A percentile compares a stretch with the other conserved stretches of the same genome.
Conservation (phyloP, 805 yeast species). For the Sugiyamaella floridensis region DNA sequence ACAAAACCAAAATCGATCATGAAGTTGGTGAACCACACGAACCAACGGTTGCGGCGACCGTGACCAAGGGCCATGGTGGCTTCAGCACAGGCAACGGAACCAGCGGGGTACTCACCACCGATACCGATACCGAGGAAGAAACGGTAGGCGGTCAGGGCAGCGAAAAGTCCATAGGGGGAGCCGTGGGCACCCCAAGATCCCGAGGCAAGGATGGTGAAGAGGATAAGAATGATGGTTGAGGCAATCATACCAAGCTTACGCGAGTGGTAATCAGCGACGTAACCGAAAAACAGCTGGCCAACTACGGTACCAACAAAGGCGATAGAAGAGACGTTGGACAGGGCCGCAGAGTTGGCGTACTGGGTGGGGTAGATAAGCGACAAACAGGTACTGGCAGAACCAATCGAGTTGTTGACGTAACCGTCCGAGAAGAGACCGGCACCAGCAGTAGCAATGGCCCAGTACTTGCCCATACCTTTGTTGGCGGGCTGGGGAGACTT, state of each 20-base stretch:
- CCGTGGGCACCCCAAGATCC: conserved; percentile 82
- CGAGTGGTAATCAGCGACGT: conserved; percentile 68
- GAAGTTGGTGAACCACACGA: conserved; percentile 79
- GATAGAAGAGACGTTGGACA: conserved; percentile 74
- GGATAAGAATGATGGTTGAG: conserved; percentile 66
- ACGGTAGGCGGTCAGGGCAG: conserved; percentile 77
- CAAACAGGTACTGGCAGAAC: conserved; percentile 69
- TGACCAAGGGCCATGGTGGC: conserved; percentile 70
- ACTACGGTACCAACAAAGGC: conserved; percentile 89
- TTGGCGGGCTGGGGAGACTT: not conserved
- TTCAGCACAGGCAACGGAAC: conserved; percentile 90
- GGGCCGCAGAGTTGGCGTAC: conserved; percentile 59
- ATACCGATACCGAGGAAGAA: conserved; percentile 86
- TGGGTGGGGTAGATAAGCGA: conserved; percentile 55
- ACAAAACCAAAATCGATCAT: conserved; percentile 89
- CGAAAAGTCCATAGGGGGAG: conserved; percentile 66
- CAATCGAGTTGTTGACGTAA: conserved; percentile 77
- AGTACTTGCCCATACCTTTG: conserved; percentile 31
- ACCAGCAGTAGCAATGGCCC: conserved; percentile 79
- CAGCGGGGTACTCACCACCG: conserved; percentile 93
- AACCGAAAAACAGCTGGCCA: conserved; percentile 79
- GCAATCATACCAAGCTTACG: conserved; percentile 78
- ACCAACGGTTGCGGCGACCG: conserved; percentile 85
- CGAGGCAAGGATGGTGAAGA: conserved; percentile 72
- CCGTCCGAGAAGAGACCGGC: conserved; percentile 94